A percentile compares a stretch with the other conserved stretches of the same genome.
Evolutionary conservation across 1,284 basidiomycete species (phyloP).

Genomic region (Melanopsichium pennsylvanicum): DNA sequence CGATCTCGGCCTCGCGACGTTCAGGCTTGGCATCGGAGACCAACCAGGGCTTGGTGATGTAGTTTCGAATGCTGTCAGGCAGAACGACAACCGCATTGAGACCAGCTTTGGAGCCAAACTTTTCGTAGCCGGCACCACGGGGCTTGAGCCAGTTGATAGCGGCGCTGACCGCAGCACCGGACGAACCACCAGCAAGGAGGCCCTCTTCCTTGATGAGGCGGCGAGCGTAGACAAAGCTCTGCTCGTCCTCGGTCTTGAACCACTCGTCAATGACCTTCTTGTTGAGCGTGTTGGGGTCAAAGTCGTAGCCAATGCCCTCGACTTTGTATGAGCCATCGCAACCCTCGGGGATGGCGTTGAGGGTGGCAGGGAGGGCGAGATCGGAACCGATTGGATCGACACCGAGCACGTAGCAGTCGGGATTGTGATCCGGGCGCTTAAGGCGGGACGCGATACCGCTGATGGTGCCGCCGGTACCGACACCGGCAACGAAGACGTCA

Average conservation of each 20-base stretch:
- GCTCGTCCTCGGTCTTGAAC: slow-evolving; percentile 85
- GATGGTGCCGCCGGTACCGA: slow-evolving; percentile 93
- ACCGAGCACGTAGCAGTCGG: slow-evolving; percentile 73
- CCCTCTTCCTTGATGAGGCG: slow-evolving; percentile 86
- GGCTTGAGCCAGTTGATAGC: slow-evolving; percentile 78
- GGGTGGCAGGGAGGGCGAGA: slow-evolving; percentile 76
- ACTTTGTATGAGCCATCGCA: slow-evolving; percentile 77
- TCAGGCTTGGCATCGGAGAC: slow-evolving; percentile 47
- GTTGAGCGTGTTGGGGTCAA: slow-evolving; percentile 57
- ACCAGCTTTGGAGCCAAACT: slow-evolving; percentile 75
- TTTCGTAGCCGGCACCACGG: slow-evolving; percentile 72
- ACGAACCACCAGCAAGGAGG: slow-evolving; percentile 88
- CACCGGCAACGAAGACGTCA: slow-evolving; percentile 84
- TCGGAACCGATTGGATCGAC: slow-evolving; percentile 93
- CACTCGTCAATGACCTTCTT: slow-evolving; percentile 69
- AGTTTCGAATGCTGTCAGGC: slow-evolving; percentile 91
- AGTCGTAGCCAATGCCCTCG: slow-evolving; percentile 82
- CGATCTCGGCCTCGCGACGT: slow-evolving; percentile 39
- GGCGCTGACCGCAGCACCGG: slow-evolving; percentile 82
- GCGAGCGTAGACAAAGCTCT: slow-evolving; percentile 80
- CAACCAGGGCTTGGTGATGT: slow-evolving; percentile 81
- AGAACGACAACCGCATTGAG: slow-evolving; percentile 88
- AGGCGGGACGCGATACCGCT: slow-evolving; percentile 84
- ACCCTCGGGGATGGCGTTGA: slow-evolving; percentile 71
- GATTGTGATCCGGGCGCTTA: slow-evolving; percentile 66